Evolutionary conservation across 129 eudicot genomes (phyloP), one percentile per base, ranked within the genome.

Genomic region (Chrysanthemum makinoi): DNA sequence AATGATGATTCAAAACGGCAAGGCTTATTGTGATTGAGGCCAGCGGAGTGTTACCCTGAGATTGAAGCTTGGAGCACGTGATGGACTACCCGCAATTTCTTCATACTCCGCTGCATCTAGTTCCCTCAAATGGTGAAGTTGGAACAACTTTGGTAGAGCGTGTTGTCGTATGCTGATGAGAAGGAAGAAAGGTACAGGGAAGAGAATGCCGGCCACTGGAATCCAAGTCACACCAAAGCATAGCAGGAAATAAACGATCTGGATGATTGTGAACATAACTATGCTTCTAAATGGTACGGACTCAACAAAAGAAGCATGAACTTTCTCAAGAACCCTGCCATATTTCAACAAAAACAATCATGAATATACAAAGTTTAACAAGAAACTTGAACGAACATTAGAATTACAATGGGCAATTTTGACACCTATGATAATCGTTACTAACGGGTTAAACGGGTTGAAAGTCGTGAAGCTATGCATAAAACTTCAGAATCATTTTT

Each of bases 21-120:
- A 10, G 58, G 33, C 10, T 44, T 61, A 50, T 11, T 48, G 16
- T 48, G 10, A 15, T 14, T 3, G 26, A 17, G 30, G 35, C 6
- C 30, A 3, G 20, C 62, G 52, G 6, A 68, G 24, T 3, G 22
- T 43, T 70, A 77, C 81, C 66, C 58, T 70, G 66, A 70, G 81
- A 53, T 26, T 77, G 35, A 62, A 70, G 75, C 76, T 77, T 1
- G 81, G 71, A 77, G 57, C 16, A 0, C 66, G 72, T 12, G 76
- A 6, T 39, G 70, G 78, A 35, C 70, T 65, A 51, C 82, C 86
- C 2, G 33, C 15, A 3, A 84, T 76, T 81, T 85, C 90, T 55
- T 85, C 87, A 3, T 82, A 85, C 62, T 73, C 87, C 2, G 87
- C 90, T 11, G 90, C 90, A 76, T 85, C 90, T 6, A 85, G 73